Evolutionary conservation across 768 basidiomycete genomes (phyloP).

Genomic region (button mushroom (Agaricus bisporus)): DNA sequence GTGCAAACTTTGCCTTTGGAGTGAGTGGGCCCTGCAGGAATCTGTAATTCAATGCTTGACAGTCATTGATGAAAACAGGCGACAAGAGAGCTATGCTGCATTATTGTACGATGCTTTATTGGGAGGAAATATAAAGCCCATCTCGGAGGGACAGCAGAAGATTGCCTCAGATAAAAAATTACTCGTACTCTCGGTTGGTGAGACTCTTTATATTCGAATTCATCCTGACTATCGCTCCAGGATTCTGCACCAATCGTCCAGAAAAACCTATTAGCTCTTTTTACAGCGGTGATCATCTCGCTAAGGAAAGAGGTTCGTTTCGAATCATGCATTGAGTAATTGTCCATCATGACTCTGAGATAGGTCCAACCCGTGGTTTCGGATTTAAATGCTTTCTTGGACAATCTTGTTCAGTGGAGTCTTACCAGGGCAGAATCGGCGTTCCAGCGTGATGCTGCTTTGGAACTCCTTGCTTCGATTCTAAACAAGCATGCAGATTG

Average conservation of each 20-base stretch:
- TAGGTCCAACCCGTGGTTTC: conserved; percentile 50
- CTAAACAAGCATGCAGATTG: conserved; percentile 74
- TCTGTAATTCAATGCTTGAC: conserved; percentile 4
- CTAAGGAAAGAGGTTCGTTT: conserved; percentile 57
- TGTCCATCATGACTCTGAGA: neutral
- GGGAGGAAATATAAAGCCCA: conserved; percentile 41
- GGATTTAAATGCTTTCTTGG: conserved; percentile 45
- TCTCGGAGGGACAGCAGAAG: conserved; percentile 54
- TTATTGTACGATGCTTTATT: conserved; percentile 50
- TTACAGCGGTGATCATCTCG: conserved; percentile 60
- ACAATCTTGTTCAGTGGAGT: conserved; percentile 54
- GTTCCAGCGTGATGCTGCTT: conserved; percentile 48
- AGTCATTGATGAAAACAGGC: conserved; percentile 31
- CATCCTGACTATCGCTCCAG: conserved; percentile 26
- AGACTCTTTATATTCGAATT: neutral
- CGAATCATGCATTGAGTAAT: neutral
- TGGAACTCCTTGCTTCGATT: conserved; percentile 49
- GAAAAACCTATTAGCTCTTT: conserved; percentile 60
- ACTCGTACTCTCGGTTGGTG: conserved; percentile 8
- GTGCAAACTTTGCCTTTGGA: conserved; percentile 53
- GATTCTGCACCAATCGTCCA: conserved; percentile 36
- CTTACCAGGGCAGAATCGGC: conserved; percentile 39
- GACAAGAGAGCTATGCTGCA: conserved; percentile 54
- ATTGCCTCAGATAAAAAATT: conserved; percentile 26
- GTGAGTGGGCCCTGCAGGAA: conserved; percentile 41